Evolutionary conservation across 1,139 yeast genomes (phyloP).

Genomic region (Debaryomycetaceae sp.): DNA sequence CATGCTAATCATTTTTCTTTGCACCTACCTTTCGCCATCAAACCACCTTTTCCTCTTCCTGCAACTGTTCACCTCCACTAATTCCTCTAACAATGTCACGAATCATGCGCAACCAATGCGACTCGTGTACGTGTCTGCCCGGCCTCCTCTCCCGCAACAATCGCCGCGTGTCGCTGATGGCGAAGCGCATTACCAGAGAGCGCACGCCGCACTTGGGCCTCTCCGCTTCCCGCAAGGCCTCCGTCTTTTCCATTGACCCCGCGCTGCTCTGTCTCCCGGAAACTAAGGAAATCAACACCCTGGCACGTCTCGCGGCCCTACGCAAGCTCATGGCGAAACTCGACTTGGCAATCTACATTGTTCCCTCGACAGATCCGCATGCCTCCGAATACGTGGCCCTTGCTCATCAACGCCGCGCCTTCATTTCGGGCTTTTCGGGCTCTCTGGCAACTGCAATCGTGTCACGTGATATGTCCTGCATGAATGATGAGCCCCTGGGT

Average conservation of each 20-base stretch:
- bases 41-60: too few species aligned
- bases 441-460: constrained; percentile 90
- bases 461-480: constrained; percentile 55
- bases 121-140: constrained; percentile 75
- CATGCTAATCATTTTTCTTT: too few species aligned
- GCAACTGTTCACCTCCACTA: too few species aligned
- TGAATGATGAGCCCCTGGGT: constrained; percentile 50
- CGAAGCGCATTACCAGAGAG: constrained; percentile 35
- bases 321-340: constrained; percentile 55
- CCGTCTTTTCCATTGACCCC: constrained; percentile 39
- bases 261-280: constrained; percentile 35
- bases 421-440: constrained; percentile 86
- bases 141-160: constrained; percentile 61
- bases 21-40: too few species aligned
- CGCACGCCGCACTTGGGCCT: constrained; percentile 14
- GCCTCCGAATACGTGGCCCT: constrained; percentile 81
- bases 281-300: constrained; percentile 43
- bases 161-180: constrained; percentile 41
- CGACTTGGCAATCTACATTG: constrained; percentile 65
- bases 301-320: constrained; percentile 48
- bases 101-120: constrained; percentile 42
- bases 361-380: constrained; percentile 92
- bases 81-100: too few species aligned
- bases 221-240: constrained; percentile 29
- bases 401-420: constrained; percentile 74